Evolutionary conservation across 1,139 yeast genomes (phyloP).

Genomic region (Eremothecium coryli): DNA sequence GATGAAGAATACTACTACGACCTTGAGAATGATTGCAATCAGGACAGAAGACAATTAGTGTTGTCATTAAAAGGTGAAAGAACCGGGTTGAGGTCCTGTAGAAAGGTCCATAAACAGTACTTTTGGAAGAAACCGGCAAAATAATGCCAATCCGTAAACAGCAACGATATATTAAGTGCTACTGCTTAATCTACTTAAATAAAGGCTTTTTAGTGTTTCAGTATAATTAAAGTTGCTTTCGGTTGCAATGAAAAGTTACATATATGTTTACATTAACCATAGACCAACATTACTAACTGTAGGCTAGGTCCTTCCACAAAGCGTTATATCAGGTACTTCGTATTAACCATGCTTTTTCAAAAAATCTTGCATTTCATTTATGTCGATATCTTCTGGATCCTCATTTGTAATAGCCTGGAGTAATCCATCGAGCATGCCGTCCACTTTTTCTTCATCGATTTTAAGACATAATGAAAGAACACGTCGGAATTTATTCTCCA

Average conservation of each 20-base stretch:
- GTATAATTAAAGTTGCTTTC: no score
- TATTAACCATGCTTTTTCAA: conserved; percentile 22
- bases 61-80: conserved; percentile 71
- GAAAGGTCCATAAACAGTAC: conserved; percentile 89
- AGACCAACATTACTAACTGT: no score
- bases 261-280: no score
- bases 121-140: conserved; percentile 67
- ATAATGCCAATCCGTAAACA: no score
- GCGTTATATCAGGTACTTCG: no score
- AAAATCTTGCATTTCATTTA: conserved; percentile 33
- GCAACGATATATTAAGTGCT: no score
- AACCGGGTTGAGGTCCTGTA: conserved; percentile 73
- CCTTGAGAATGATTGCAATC: conserved; percentile 70
- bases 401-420: conserved; percentile 80
- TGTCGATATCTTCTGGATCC: conserved; percentile 59
- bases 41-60: conserved; percentile 59
- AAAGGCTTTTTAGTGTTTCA: no score
- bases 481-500: conserved; percentile 77
- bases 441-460: conserved; percentile 70
- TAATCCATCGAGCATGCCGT: conserved; percentile 71
- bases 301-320: no score
- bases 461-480: conserved; percentile 90
- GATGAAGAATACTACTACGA: conserved; percentile 91
- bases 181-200: no score
- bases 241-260: no score